Evolutionary conservation across 2,329 filamentous ascomycete species (phyloP).

Genomic region (Diaporthe destruens): DNA sequence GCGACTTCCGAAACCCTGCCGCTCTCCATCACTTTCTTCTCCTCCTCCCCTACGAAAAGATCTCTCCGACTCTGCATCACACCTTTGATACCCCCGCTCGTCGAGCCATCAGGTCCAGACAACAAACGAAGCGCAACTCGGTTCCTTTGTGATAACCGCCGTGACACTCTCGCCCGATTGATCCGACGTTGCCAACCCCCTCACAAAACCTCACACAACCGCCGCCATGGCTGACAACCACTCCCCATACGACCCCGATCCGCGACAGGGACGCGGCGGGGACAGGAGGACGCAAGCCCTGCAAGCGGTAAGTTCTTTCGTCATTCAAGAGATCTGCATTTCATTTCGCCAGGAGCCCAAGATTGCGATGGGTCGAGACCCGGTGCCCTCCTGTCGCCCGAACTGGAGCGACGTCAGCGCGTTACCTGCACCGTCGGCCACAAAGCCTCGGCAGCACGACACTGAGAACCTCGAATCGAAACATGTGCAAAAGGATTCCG

Average conservation of each 20-base stretch:
- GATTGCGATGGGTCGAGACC: slow-evolving; percentile 21
- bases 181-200: background rate
- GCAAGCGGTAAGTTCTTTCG: slow-evolving; percentile 31
- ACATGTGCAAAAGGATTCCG: background rate
- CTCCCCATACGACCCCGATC: slow-evolving; percentile 38
- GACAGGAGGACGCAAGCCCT: slow-evolving; percentile 31
- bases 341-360: slow-evolving; percentile 7
- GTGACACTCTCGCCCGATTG: slow-evolving; percentile 28
- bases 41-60: slow-evolving; percentile 16
- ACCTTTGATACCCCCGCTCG: slow-evolving; percentile 27
- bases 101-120: slow-evolving; percentile 21
- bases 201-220: slow-evolving; percentile 16
- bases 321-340: background rate
- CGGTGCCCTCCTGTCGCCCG: background rate
- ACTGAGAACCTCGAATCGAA: background rate
- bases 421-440: background rate
- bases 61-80: slow-evolving; percentile 8
- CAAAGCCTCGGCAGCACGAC: background rate
- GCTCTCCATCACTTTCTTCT: slow-evolving; percentile 3
- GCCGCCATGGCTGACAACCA: slow-evolving; percentile 35
- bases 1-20: slow-evolving; percentile 15
- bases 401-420: slow-evolving; percentile 32
- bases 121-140: background rate
- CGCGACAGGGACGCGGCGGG: slow-evolving; percentile 33
- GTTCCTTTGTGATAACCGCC: background rate